Percentiles rank a stretch among this genome's conserved stretches.
phyloP scores from a whole-genome alignment of 2,329 filamentous ascomycete genomes.

The Pseudocercospora vitis region DNA sequence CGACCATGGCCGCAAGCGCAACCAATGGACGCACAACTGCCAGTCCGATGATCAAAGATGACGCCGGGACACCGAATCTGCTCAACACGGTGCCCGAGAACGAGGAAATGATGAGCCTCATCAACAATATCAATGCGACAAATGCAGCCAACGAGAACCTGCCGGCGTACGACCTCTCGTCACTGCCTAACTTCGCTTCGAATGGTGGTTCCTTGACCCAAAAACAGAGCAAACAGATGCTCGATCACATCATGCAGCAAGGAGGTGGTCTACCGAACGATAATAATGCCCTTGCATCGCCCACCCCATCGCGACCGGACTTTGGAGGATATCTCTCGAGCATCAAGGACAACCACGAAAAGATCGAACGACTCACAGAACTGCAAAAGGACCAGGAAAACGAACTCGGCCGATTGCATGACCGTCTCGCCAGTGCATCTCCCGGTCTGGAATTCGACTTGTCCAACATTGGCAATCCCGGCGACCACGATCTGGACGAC shows the following conservation, averaged over 20 bases:
- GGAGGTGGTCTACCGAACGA: constrained; percentile 41
- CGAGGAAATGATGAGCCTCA: constrained; percentile 53
- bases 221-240: constrained; percentile 50
- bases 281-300: constrained; percentile 60
- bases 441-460: constrained; percentile 7
- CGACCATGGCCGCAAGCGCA: constrained; percentile 17
- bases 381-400: constrained; percentile 75
- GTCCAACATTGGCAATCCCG: constrained; percentile 11
- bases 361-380: constrained; percentile 75
- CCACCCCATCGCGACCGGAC: constrained; percentile 49
- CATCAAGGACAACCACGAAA: constrained; percentile 67
- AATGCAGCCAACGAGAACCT: constrained; percentile 38
- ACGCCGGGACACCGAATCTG: constrained; percentile 41
- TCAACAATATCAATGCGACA: constrained; percentile 47
- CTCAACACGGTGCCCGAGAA: constrained; percentile 42
- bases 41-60: constrained; percentile 43
- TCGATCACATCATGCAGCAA: constrained; percentile 49
- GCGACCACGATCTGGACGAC: constrained; percentile 11
- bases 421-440: neutral
- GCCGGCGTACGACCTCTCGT: constrained; percentile 48
- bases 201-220: constrained; percentile 48
- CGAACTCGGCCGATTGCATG: constrained; percentile 13
- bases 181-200: constrained; percentile 51
- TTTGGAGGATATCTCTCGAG: constrained; percentile 58
- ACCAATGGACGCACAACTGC: constrained; percentile 19